Evolutionary conservation across 2,329 filamentous ascomycete genomes (phyloP).

Genomic region (Tolypocladium ophioglossoides): DNA sequence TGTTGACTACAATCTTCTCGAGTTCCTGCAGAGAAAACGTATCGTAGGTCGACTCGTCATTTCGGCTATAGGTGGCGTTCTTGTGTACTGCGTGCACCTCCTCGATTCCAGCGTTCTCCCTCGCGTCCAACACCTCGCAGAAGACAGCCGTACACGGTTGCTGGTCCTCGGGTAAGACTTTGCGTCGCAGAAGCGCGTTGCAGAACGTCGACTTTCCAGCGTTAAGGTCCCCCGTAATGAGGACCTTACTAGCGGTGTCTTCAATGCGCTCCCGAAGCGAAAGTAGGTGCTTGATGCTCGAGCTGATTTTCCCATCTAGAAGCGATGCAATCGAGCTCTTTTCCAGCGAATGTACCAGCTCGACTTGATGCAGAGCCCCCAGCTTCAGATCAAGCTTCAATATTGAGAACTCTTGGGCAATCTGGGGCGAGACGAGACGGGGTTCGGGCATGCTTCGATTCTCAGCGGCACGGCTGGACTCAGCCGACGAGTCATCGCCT

Average conservation of each 20-base stretch:
- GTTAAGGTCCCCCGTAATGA: slow-evolving; percentile 92
- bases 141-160: slow-evolving; percentile 98
- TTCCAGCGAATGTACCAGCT: slow-evolving; percentile 89
- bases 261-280: slow-evolving; percentile 88
- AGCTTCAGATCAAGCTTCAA: slow-evolving; percentile 91
- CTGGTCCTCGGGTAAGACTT: slow-evolving; percentile 91
- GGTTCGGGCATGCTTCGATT: slow-evolving; percentile 56
- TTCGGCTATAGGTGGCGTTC: slow-evolving; percentile 66
- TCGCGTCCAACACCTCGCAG: slow-evolving; percentile 88
- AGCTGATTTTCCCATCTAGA: slow-evolving; percentile 86
- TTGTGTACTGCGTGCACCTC: slow-evolving; percentile 94
- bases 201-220: slow-evolving; percentile 98
- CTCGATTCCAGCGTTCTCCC: slow-evolving; percentile 82
- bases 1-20: slow-evolving; percentile 84
- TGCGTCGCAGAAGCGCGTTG: slow-evolving; percentile 87
- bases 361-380: slow-evolving; percentile 72
- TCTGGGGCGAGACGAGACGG: slow-evolving; percentile 78
- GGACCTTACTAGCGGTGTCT: slow-evolving; percentile 91
- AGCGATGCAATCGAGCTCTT: slow-evolving; percentile 84
- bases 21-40: slow-evolving; percentile 69
- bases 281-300: slow-evolving; percentile 83
- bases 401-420: slow-evolving; percentile 91
- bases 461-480: slow-evolving; percentile 65
- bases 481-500: slow-evolving; percentile 43
- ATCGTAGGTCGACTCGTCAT: slow-evolving; percentile 90